Evolutionary conservation across 1,284 basidiomycete genomes (phyloP).

Genomic region (Cryptococcus sp.): DNA sequence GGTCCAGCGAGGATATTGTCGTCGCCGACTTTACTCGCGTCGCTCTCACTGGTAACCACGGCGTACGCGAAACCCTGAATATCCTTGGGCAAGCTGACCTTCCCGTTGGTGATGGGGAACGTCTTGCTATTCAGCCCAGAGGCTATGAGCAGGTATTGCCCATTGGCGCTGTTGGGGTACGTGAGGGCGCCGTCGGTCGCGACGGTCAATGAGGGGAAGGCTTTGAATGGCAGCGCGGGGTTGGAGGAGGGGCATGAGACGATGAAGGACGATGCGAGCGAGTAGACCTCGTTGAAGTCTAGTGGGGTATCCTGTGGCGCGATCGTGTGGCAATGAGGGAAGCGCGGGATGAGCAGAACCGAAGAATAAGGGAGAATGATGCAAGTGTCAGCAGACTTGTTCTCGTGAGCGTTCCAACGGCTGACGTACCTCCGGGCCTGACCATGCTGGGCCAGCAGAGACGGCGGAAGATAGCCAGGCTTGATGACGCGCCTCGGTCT

Average conservation of each 20-base stretch:
- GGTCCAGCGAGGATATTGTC: slow-evolving; percentile 52
- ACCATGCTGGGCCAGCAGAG: slow-evolving; percentile 58
- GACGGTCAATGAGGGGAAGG: slow-evolving; percentile 55
- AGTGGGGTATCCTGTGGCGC: slow-evolving; percentile 55
- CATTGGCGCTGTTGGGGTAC: slow-evolving; percentile 37
- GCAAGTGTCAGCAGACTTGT: too few species aligned
- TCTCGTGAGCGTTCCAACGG: too few species aligned
- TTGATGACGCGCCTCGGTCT: slow-evolving; percentile 76
- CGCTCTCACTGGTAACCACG: slow-evolving; percentile 43
- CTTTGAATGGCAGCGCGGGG: slow-evolving; percentile 54
- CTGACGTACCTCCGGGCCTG: slow-evolving; percentile 54
- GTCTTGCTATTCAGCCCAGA: slow-evolving; percentile 41
- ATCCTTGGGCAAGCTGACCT: slow-evolving; percentile 44
- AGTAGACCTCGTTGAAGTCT: slow-evolving; percentile 56
- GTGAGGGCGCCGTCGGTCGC: slow-evolving; percentile 34
- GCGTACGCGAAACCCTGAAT: slow-evolving; percentile 54
- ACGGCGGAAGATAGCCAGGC: slow-evolving; percentile 29
- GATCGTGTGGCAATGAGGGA: too few species aligned
- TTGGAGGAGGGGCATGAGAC: slow-evolving; percentile 45
- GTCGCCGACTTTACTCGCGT: slow-evolving; percentile 38
- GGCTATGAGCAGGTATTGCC: slow-evolving; percentile 49
- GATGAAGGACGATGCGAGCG: slow-evolving; percentile 42
- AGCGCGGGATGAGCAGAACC: too few species aligned
- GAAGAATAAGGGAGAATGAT: too few species aligned
- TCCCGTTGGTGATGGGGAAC: slow-evolving; percentile 43